Evolutionary conservation across 192 early-diverging fungal species (phyloP).

Genomic region (Backusella tarrabulga): DNA sequence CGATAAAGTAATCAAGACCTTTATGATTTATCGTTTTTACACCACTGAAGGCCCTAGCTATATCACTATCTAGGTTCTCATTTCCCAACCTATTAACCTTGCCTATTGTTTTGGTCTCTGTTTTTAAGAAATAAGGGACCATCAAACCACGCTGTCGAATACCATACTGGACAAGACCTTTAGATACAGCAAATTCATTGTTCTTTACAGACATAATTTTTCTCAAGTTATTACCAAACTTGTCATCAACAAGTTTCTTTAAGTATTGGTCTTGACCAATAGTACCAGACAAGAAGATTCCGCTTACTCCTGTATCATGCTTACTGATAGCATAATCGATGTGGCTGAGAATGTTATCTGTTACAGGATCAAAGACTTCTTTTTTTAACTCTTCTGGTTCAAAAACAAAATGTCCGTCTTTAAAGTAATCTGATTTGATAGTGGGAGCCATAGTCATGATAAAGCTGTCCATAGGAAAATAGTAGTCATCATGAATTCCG

Average conservation of each 20-base stretch:
- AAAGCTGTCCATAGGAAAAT: background rate
- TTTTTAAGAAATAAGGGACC: background rate
- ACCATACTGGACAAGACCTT: background rate
- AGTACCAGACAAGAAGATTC: background rate
- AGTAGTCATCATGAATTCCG: background rate
- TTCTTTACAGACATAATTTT: background rate
- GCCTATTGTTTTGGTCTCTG: background rate
- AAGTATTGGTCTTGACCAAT: background rate
- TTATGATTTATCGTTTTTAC: background rate
- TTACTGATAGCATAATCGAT: background rate
- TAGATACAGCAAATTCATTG: background rate
- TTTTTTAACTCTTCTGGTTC: background rate
- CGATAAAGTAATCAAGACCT: background rate
- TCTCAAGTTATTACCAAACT: background rate
- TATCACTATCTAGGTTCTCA: background rate
- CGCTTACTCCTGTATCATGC: background rate
- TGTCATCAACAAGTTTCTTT: background rate
- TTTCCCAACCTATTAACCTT: background rate
- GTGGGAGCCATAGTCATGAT: background rate
- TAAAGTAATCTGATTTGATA: background rate
- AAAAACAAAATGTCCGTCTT: background rate
- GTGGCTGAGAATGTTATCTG: background rate
- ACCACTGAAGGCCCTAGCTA: background rate
- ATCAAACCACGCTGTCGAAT: background rate
- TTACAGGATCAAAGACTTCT: background rate